Conservation (phyloP, 345 rosid genomes). For the Hypericum androsaemum region DNA sequence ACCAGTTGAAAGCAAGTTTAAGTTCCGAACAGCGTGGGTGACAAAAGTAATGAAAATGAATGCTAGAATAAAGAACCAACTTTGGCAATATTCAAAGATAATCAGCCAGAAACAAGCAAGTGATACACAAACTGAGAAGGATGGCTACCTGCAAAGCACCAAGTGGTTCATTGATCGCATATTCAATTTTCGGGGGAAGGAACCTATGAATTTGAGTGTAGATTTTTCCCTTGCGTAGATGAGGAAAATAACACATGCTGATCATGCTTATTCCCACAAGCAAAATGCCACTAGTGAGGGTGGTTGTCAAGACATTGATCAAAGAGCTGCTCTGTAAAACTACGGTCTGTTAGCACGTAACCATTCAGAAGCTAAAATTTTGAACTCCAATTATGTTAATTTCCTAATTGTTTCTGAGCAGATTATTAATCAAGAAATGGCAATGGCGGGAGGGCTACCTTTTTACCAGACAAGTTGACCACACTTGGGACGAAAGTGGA, state of each 20-base stretch:
- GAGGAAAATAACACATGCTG: constrained; percentile 36
- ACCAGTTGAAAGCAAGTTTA: too few relatives aligned
- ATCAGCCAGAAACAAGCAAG: too few relatives aligned
- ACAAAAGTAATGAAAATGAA: too few relatives aligned
- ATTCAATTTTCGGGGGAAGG: constrained; percentile 25
- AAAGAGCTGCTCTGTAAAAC: constrained; percentile 46
- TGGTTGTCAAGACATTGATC: constrained; percentile 39
- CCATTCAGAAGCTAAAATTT: constrained; percentile 4
- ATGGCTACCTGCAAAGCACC: constrained; percentile 43
- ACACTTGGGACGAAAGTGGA: constrained; percentile 34
- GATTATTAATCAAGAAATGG: too few relatives aligned
- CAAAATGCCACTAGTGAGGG: constrained; percentile 60
- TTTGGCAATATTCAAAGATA: too few relatives aligned
- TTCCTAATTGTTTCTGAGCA: background rate
- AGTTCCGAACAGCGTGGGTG: too few relatives aligned
- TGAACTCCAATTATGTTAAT: background rate
- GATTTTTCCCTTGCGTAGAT: constrained; percentile 27
- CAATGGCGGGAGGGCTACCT: constrained; percentile 27
- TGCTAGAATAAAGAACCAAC: too few relatives aligned
- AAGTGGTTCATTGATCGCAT: constrained; percentile 26
- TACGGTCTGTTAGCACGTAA: constrained; percentile 7
- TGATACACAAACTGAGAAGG: background rate
- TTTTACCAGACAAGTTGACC: constrained; percentile 38
- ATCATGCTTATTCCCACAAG: constrained; percentile 36
- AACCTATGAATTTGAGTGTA: constrained; percentile 21